Percentiles rank a stretch among this genome's conserved stretches.
Evolutionary conservation across 768 basidiomycete species (phyloP).

Genomic region (Cubamyces lactineus): DNA sequence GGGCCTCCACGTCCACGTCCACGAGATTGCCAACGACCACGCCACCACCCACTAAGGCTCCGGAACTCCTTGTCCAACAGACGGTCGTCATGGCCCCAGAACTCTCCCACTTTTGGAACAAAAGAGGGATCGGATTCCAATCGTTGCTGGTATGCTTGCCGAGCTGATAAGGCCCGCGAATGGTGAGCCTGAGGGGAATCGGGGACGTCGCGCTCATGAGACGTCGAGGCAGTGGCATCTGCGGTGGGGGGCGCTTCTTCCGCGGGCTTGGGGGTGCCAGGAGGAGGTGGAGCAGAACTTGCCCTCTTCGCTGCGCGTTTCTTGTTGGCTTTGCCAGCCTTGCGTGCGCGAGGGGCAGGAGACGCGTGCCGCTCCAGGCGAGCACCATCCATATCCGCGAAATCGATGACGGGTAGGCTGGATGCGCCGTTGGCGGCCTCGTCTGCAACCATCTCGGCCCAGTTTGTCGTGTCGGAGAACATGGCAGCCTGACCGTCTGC

Average conservation of each 20-base stretch:
- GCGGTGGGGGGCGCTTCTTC: slow-evolving; percentile 33
- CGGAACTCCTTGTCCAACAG: slow-evolving; percentile 81
- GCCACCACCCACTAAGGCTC: slow-evolving; percentile 87
- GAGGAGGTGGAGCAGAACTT: slow-evolving; percentile 41
- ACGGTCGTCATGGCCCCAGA: slow-evolving; percentile 95
- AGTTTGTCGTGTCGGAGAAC: slow-evolving; percentile 58
- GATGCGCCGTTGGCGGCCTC: slow-evolving; percentile 65
- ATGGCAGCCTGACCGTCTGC: slow-evolving; percentile 42
- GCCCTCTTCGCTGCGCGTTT: slow-evolving; percentile 30
- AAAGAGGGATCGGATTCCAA: slow-evolving; percentile 85
- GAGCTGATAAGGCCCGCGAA: slow-evolving; percentile 61
- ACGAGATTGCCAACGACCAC: slow-evolving; percentile 74
- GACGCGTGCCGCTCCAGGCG: slow-evolving; percentile 33
- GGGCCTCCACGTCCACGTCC: slow-evolving; percentile 60
- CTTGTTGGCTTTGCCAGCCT: slow-evolving; percentile 36
- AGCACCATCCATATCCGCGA: slow-evolving; percentile 57
- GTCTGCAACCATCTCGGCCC: slow-evolving; percentile 87
- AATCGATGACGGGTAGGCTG: slow-evolving; percentile 80
- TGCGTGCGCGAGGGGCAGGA: slow-evolving; percentile 28
- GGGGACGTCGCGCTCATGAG: slow-evolving; percentile 36
- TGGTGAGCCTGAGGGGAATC: slow-evolving; percentile 37
- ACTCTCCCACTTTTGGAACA: slow-evolving; percentile 88
- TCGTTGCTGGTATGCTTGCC: slow-evolving; percentile 85
- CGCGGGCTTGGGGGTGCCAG: slow-evolving; percentile 32
- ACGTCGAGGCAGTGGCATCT: slow-evolving; percentile 43